Evolutionary conservation across 306 rosid species (phyloP).

Genomic region (Aeschynomene evenia): DNA sequence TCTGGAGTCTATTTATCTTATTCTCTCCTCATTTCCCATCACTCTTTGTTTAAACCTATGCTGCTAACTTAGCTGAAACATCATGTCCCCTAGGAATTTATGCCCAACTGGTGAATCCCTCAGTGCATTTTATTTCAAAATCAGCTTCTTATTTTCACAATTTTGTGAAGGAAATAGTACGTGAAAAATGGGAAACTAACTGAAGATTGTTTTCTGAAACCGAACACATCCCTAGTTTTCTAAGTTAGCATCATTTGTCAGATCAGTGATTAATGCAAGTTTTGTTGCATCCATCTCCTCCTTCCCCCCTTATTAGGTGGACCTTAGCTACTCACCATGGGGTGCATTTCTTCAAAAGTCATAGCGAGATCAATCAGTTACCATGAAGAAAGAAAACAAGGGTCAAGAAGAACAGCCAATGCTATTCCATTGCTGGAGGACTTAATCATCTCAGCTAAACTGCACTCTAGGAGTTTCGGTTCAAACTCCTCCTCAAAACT

Average conservation of each 20-base stretch:
- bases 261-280: not conserved
- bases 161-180: too few relatives aligned
- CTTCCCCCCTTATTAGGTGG: conserved; percentile 26
- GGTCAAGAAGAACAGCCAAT: conserved; percentile 30
- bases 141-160: too few relatives aligned
- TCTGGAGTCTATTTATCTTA: conserved; percentile 6
- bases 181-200: too few relatives aligned
- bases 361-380: conserved; percentile 42
- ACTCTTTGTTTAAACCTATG: not conserved
- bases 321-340: conserved; percentile 36
- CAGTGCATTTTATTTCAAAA: too few relatives aligned
- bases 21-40: conserved; percentile 10
- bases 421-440: conserved; percentile 45
- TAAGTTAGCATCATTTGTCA: not conserved
- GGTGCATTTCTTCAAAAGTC: conserved; percentile 55
- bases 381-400: conserved; percentile 39
- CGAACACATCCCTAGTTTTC: too few relatives aligned
- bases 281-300: conserved; percentile 9
- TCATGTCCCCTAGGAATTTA: not conserved
- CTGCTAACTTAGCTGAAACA: not conserved
- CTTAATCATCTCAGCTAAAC: conserved; percentile 28
- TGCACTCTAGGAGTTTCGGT: conserved; percentile 35
- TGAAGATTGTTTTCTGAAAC: too few relatives aligned
- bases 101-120: not conserved
- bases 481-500: conserved; percentile 27